Base-by-base conservation (phyloP, 2,329 filamentous ascomycete species). In the Phoma sp. region DNA sequence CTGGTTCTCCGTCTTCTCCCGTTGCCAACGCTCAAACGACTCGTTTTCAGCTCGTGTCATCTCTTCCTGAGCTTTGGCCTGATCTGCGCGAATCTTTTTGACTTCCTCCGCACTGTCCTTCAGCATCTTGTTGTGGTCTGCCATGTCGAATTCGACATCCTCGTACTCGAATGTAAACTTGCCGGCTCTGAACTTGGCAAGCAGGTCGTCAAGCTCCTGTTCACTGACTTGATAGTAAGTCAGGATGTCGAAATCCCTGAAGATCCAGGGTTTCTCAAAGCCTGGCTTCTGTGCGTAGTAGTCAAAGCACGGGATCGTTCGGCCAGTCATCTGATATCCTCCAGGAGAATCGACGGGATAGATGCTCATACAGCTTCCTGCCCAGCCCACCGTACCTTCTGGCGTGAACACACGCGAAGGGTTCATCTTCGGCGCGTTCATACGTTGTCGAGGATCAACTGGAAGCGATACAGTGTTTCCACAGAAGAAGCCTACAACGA, bases 261-360 rank as follows among this genome's bases (percentile, higher is more conserved):
- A 86, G 2, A 86, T 74, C 79, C 83, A 85, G 0, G 84, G 83
- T 0, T 75, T 59, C 2, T 68, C 74, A 61, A 84, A 85, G 1
- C 80, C 80, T 0, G 72, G 70, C 58, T 84, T 84, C 60, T 77
- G 81, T 0, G 82, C 81, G 7, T 83, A 76, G 33, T 80, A 79
- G 58, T 86, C 84, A 40, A 82, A 81, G 15, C 81, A 80, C 0
- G 81, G 81, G 2, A 84, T 78, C 0, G 82, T 84, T 44, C 81
- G 74, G 0, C 81, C 82, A 0, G 77, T 80, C 70, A 83, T 79
- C 70, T 84, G 81, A 55, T 85, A 85, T 0, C 84, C 84, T 5
- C 84, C 84, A 0, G 83, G 84, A 0, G 78, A 80, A 57, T 85
- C 83, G 13, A 84, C 82, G 4, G 82, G 82, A 55, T 85, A 85